Conservation (phyloP, 108 stramenopile genomes). For the Cyclotella distinguenda region DNA sequence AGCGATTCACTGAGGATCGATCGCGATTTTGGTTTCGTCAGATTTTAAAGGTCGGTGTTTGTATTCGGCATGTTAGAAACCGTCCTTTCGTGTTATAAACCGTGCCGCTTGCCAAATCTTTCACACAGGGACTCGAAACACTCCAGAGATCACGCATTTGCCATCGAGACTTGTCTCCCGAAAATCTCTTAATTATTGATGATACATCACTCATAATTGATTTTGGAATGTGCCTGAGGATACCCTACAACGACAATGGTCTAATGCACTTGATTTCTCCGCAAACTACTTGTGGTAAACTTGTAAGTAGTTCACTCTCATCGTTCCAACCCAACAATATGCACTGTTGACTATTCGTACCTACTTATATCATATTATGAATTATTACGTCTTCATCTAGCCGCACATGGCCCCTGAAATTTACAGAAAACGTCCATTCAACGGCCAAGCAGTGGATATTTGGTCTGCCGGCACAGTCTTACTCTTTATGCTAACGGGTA, state of each 20-base stretch:
- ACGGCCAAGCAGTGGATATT: slow-evolving; percentile 62
- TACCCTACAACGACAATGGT: slow-evolving; percentile 50
- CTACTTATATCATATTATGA: neutral
- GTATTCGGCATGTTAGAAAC: neutral
- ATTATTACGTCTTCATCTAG: neutral
- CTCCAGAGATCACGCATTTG: slow-evolving; percentile 66
- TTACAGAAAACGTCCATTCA: slow-evolving; percentile 28
- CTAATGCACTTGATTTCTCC: slow-evolving; percentile 31
- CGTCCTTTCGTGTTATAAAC: neutral
- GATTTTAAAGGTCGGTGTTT: slow-evolving; percentile 59
- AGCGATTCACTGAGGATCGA: slow-evolving; percentile 64
- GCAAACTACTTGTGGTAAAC: slow-evolving; percentile 56
- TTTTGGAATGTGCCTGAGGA: slow-evolving; percentile 83
- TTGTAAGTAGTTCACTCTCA: no score
- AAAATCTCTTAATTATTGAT: slow-evolving; percentile 65
- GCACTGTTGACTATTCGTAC: no score
- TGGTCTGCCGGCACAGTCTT: slow-evolving; percentile 68
- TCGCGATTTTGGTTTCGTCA: slow-evolving; percentile 74
- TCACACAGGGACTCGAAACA: slow-evolving; percentile 59
- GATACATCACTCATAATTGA: slow-evolving; percentile 71
- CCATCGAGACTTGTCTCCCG: slow-evolving; percentile 77
- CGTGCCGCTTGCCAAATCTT: neutral
- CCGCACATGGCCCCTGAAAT: slow-evolving; percentile 70
- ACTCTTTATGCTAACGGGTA: slow-evolving; percentile 59
- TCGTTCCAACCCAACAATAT: no score